A percentile compares a stretch with the other conserved stretches of the same genome.
Evolutionary conservation across 805 yeast species (phyloP).

Genomic region (Candida sonorensis): DNA sequence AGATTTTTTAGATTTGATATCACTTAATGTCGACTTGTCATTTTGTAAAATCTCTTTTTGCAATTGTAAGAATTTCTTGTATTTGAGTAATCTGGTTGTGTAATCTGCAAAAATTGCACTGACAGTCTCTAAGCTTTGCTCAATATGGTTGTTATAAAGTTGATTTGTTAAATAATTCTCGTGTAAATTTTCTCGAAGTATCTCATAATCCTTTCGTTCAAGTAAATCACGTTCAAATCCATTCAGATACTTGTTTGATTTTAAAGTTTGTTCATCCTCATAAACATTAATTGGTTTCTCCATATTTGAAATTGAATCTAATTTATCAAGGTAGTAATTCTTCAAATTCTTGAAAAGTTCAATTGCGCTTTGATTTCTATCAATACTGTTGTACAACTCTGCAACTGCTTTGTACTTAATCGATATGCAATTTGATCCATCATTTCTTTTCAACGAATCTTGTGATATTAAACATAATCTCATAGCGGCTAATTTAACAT

Average conservation of each 20-base stretch:
- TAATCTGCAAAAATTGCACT: slow-evolving; percentile 21
- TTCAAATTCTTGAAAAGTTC: too few species aligned
- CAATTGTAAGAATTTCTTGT: slow-evolving; percentile 26
- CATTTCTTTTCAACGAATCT: slow-evolving; percentile 2
- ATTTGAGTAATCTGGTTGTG: slow-evolving; percentile 23
- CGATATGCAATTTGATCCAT: slow-evolving; percentile 1
- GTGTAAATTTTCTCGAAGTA: too few species aligned
- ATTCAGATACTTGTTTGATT: slow-evolving; percentile 6
- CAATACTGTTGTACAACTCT: slow-evolving; percentile 1
- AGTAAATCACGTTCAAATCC: slow-evolving; percentile 25
- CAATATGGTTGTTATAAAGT: slow-evolving; percentile 18
- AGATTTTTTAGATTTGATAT: slow-evolving; percentile 24
- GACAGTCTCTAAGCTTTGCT: slow-evolving; percentile 21
- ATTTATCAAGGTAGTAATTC: slow-evolving; percentile 6
- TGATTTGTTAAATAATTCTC: slow-evolving; percentile 21
- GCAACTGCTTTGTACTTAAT: slow-evolving; percentile 4
- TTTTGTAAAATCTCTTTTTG: slow-evolving; percentile 22
- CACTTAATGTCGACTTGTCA: slow-evolving; percentile 21
- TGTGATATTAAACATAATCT: slow-evolving; percentile 11
- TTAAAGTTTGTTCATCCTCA: too few species aligned
- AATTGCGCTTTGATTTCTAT: slow-evolving; percentile 1
- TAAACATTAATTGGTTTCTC: too few species aligned
- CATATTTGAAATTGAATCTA: slow-evolving; percentile 8
- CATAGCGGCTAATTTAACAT: slow-evolving; percentile 11
- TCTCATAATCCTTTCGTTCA: slow-evolving; percentile 28